Evolutionary conservation across 1,139 yeast species (phyloP), one percentile per base, ranked within the genome.

Genomic region (Yamadazyma taylorii): DNA sequence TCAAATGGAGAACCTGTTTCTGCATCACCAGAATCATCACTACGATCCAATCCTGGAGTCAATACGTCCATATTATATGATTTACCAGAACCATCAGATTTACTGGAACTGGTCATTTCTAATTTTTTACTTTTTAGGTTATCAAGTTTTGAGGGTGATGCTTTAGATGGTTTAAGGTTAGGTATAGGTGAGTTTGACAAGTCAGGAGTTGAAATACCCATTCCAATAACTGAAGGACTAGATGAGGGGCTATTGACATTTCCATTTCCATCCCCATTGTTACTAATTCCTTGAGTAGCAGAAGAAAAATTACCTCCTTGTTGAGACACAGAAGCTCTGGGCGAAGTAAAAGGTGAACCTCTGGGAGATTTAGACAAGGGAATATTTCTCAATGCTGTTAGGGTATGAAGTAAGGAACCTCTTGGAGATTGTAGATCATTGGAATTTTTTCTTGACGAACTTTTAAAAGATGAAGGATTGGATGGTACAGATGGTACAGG

Each of bases 401-500:
- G 58, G 0, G 76, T 69, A 39, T 70, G 71, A 19, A 69, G 53
- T 28, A 70, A 53, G 0, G 76, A 71, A 1, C 73, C 67, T 29
- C 75, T 50, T 1, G 76, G 76, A 0, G 75, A 69, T 5, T 59
- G 53, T n/a, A 56, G 46, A 36, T 70, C 75, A 35, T 60, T 62
- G 1, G 73, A 66, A 34, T 56, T 59, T 40, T 55, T 66, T 19
- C 75, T 47, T 8, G 75, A 68, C 16, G 63, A 50, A 7, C 57
- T 53, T 33, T 63, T 57, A 42, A 61, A 68, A 3, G 70, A 62
- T 0, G 53, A 38, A 2, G 69, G 67, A 1, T 67, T 56, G 0
- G 66, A 55, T 11, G 73, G 77, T 30, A 61, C 68, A 5, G 68
- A 55, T 15, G 83, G 82, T 16, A 75, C 53, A 11, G 75, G 75